phyloP scores from a whole-genome alignment of 306 rosid species.

The Malus domestica region DNA sequence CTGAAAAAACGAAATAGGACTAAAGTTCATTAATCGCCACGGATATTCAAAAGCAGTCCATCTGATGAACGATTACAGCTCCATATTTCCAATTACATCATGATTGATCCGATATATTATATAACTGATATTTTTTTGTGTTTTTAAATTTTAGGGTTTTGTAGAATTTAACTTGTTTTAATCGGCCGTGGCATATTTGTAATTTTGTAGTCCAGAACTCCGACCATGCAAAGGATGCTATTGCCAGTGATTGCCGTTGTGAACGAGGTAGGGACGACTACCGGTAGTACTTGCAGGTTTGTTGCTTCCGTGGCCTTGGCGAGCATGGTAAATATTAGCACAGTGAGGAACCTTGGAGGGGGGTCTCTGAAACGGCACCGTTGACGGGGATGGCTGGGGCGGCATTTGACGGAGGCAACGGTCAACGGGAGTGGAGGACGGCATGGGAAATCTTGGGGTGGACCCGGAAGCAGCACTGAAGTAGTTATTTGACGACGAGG shows the following conservation, averaged over 20 bases:
- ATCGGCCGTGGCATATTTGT: neutral
- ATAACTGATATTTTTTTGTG: neutral
- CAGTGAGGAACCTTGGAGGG: conserved; percentile 39
- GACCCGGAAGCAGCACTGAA: conserved; percentile 9
- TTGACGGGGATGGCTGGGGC: conserved; percentile 23
- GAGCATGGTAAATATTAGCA: conserved; percentile 28
- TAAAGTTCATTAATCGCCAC: conserved; percentile 32
- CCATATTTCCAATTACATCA: conserved; percentile 12
- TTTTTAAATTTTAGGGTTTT: neutral
- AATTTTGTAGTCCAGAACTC: neutral
- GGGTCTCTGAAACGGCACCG: conserved; percentile 31
- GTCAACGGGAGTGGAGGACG: neutral
- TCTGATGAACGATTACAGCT: conserved; percentile 23
- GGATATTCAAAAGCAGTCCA: conserved; percentile 20
- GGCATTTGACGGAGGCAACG: conserved; percentile 47
- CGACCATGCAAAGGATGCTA: neutral
- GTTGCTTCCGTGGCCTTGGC: neutral
- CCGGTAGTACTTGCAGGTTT: neutral
- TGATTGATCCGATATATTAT: neutral
- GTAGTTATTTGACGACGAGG: neutral
- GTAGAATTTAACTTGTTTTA: neutral
- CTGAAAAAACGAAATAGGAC: conserved; percentile 11
- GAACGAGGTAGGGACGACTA: conserved; percentile 44
- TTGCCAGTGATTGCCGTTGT: conserved; percentile 78
- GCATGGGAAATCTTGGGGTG: conserved; percentile 25